Conservation (phyloP, 768 basidiomycete species). For the Mycena kentingensis region DNA sequence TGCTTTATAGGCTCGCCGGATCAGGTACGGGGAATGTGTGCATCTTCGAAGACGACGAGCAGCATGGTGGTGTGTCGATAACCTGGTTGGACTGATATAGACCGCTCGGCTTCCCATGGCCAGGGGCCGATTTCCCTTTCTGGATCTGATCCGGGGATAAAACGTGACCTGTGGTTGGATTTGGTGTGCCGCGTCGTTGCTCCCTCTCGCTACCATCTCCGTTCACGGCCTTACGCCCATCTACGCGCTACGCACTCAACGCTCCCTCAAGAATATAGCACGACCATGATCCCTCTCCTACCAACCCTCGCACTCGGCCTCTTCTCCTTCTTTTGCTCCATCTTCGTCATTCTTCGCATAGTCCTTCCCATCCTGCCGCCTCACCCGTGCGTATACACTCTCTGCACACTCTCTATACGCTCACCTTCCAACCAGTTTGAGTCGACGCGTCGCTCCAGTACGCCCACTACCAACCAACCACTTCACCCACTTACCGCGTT, state of each 20-base stretch:
- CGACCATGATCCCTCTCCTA: slow-evolving; percentile 67
- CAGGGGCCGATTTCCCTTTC: too few relatives aligned
- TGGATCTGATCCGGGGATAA: too few relatives aligned
- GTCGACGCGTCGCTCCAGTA: slow-evolving; percentile 74
- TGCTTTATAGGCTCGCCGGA: too few relatives aligned
- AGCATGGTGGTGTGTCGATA: too few relatives aligned
- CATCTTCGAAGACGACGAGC: too few relatives aligned
- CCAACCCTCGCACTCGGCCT: slow-evolving; percentile 68
- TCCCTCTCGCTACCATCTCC: slow-evolving; percentile 34
- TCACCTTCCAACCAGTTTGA: slow-evolving; percentile 38
- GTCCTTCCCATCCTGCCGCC: slow-evolving; percentile 75
- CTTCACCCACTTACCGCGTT: slow-evolving; percentile 26
- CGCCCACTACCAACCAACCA: slow-evolving; percentile 30
- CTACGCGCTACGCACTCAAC: slow-evolving; percentile 45
- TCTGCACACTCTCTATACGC: not conserved
- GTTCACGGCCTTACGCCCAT: slow-evolving; percentile 46
- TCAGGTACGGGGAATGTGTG: slow-evolving; percentile 4
- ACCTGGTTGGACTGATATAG: too few relatives aligned
- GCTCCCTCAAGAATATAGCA: slow-evolving; percentile 43
- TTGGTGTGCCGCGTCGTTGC: slow-evolving; percentile 31
- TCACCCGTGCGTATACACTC: slow-evolving; percentile 41
- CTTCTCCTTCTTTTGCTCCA: slow-evolving; percentile 71
- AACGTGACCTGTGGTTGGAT: not conserved
- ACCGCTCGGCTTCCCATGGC: too few relatives aligned
- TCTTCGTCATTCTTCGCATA: slow-evolving; percentile 75